Percentiles rank a stretch among this genome's conserved stretches.
phyloP scores from a whole-genome alignment of 2,329 filamentous ascomycete genomes.

The Xylariaceae sp. region DNA sequence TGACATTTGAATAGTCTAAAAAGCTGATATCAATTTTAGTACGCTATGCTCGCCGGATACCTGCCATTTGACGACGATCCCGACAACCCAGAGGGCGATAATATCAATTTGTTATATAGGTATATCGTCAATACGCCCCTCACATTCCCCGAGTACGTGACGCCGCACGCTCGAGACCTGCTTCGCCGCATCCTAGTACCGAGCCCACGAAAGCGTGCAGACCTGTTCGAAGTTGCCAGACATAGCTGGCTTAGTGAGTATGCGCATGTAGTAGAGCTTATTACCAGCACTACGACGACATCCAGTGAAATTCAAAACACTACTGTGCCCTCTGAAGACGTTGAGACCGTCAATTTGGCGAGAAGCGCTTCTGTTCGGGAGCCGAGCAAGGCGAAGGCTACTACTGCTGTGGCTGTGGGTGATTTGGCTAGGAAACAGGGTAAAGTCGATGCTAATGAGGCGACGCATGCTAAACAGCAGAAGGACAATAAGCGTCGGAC shows the following conservation, averaged over 20 bases:
- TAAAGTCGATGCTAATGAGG: conserved; percentile 63
- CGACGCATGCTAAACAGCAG: conserved; percentile 53
- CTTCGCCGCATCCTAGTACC: conserved; percentile 90
- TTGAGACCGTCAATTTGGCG: conserved; percentile 58
- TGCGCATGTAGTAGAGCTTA: conserved; percentile 92
- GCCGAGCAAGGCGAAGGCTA: conserved; percentile 62
- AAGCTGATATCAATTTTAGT: conserved; percentile 48
- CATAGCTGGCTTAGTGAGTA: conserved; percentile 99
- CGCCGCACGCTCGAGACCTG: conserved; percentile 89
- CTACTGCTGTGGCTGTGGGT: conserved; percentile 42
- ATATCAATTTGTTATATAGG: conserved; percentile 98
- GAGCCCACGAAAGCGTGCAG: conserved; percentile 88
- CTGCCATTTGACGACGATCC: conserved; percentile 97
- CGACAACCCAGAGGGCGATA: conserved; percentile 96
- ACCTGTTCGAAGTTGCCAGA: conserved; percentile 92
- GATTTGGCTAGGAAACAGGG: conserved; percentile 69
- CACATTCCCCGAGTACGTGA: conserved; percentile 98
- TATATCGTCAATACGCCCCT: conserved; percentile 97
- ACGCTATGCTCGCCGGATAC: conserved; percentile 97
- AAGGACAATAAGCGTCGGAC: conserved; percentile 89
- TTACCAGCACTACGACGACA: conserved; percentile 90
- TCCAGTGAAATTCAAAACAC: conserved; percentile 79
- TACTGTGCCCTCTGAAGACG: conserved; percentile 56
- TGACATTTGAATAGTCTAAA: conserved; percentile 16
- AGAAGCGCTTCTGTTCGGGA: conserved; percentile 92